Evolutionary conservation across 352 stramenopile species (phyloP).

Genomic region (Phytophthora lateralis): DNA sequence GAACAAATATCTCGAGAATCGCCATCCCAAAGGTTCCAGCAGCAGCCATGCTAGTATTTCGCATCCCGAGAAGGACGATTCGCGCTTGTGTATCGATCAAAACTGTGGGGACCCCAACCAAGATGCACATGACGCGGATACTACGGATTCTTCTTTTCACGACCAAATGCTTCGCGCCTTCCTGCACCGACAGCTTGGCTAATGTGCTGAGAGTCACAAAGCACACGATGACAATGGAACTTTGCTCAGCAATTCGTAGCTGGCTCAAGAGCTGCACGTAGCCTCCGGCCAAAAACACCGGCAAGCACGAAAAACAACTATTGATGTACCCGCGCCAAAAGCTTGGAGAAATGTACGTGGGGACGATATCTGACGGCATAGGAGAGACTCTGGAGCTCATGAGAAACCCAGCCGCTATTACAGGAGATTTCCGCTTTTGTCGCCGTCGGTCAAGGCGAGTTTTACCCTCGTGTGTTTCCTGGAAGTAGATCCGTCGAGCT

Average conservation of each 20-base stretch:
- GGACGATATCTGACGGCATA: constrained; percentile 8
- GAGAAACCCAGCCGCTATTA: constrained; percentile 7
- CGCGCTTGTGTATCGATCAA: constrained; percentile 55
- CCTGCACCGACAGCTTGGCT: constrained; percentile 44
- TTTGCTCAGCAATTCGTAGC: constrained; percentile 18
- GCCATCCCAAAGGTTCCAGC: constrained; percentile 37
- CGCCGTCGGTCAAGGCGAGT: constrained; percentile 17
- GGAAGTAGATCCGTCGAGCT: constrained; percentile 29
- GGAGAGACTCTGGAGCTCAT: constrained; percentile 17
- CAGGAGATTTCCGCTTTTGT: constrained; percentile 21
- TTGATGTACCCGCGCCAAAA: constrained; percentile 24
- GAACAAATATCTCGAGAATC: constrained; percentile 36
- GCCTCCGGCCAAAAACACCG: constrained; percentile 21
- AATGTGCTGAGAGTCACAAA: constrained; percentile 36
- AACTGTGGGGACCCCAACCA: constrained; percentile 43
- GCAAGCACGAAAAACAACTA: constrained; percentile 19
- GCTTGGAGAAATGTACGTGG: constrained; percentile 19
- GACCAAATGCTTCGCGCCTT: constrained; percentile 33
- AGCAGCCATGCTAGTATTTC: constrained; percentile 31
- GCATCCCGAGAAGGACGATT: constrained; percentile 38
- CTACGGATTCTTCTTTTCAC: constrained; percentile 35
- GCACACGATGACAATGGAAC: constrained; percentile 14
- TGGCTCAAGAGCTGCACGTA: constrained; percentile 33
- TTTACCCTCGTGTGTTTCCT: constrained; percentile 25
- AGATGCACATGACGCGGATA: constrained; percentile 48